These are phyloP conservation scores for Phytophthora pini DNA, from an alignment of 352 stramenopile genomes.

Conservation along the genomic window DNA sequence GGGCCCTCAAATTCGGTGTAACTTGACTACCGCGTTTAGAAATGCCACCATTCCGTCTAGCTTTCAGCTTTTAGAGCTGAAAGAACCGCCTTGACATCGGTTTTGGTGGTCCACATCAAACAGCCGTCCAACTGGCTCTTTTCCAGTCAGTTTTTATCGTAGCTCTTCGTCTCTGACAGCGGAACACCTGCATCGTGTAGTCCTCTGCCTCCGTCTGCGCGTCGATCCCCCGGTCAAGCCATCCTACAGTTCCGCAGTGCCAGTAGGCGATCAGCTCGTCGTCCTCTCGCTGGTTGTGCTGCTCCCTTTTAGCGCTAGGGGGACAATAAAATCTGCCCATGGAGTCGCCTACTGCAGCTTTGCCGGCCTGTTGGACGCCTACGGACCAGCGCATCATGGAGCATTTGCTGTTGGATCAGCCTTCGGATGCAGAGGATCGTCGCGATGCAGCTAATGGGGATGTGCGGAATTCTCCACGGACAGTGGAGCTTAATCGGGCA, in stretches of 20 bases:
- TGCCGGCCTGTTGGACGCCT: slow-evolving; percentile 48
- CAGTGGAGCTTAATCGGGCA: slow-evolving; percentile 18
- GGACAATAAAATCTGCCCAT: not conserved
- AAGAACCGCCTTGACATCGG: not conserved
- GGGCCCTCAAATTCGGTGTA: too few relatives aligned
- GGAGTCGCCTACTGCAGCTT: slow-evolving; percentile 2
- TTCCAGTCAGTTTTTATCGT: slow-evolving; percentile 8
- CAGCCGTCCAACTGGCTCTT: slow-evolving; percentile 9
- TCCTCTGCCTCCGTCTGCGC: slow-evolving; percentile 5
- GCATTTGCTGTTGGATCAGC: slow-evolving; percentile 47
- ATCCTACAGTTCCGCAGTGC: slow-evolving; percentile 1
- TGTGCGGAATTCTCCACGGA: slow-evolving; percentile 13
- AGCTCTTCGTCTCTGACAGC: not conserved
- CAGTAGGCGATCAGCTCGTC: slow-evolving; percentile 6
- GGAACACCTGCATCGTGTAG: not conserved
- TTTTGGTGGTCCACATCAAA: slow-evolving; percentile 13
- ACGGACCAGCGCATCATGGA: slow-evolving; percentile 70
- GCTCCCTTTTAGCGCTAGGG: not conserved
- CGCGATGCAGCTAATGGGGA: slow-evolving; percentile 10
- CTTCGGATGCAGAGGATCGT: slow-evolving; percentile 19
- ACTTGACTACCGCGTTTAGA: too few relatives aligned
- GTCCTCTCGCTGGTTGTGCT: not conserved
- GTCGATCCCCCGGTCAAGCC: slow-evolving; percentile 2
- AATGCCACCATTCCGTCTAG: too few relatives aligned
- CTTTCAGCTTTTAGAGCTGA: too few relatives aligned